phyloP scores from a whole-genome alignment of 495 filamentous ascomycete species.

The Hypoxylon trugodes region DNA sequence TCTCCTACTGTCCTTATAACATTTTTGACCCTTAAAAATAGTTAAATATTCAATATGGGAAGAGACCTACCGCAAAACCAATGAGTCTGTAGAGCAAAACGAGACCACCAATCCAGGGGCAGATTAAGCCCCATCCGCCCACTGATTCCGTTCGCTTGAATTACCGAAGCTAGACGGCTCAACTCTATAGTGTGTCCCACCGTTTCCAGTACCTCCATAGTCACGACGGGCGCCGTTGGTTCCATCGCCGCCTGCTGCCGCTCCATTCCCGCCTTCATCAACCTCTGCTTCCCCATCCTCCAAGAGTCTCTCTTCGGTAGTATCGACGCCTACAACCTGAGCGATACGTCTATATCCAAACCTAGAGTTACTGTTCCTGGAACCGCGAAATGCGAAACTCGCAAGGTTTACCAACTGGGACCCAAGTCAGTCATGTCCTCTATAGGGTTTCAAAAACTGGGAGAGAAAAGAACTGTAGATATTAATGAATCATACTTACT shows the following conservation, averaged over 20 bases:
- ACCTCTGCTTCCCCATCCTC: constrained; percentile 19
- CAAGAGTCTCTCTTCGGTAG: constrained; percentile 26
- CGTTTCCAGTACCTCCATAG: constrained; percentile 17
- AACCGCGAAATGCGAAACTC: constrained; percentile 25
- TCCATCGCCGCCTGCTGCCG: neutral
- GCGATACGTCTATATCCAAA: constrained; percentile 11
- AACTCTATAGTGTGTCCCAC: constrained; percentile 28
- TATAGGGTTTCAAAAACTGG: no score
- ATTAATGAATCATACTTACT: constrained; percentile 13
- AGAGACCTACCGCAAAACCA: neutral
- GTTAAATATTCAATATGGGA: no score
- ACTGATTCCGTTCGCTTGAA: constrained; percentile 15
- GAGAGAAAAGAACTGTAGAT: neutral
- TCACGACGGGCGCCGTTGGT: neutral
- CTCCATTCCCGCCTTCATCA: constrained; percentile 7
- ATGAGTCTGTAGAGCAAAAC: no score
- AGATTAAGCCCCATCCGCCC: constrained; percentile 6
- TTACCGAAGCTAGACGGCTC: constrained; percentile 36
- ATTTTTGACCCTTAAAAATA: no score
- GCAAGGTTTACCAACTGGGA: constrained; percentile 31
- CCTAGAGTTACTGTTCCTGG: constrained; percentile 2
- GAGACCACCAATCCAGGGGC: no score
- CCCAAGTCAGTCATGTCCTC: neutral
- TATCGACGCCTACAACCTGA: constrained; percentile 6
- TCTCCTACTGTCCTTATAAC: no score